Evolutionary conservation across 2,329 filamentous ascomycete species (phyloP), one percentile per base, ranked within the genome.

Genomic region (Verticillium zaregamsianum): DNA sequence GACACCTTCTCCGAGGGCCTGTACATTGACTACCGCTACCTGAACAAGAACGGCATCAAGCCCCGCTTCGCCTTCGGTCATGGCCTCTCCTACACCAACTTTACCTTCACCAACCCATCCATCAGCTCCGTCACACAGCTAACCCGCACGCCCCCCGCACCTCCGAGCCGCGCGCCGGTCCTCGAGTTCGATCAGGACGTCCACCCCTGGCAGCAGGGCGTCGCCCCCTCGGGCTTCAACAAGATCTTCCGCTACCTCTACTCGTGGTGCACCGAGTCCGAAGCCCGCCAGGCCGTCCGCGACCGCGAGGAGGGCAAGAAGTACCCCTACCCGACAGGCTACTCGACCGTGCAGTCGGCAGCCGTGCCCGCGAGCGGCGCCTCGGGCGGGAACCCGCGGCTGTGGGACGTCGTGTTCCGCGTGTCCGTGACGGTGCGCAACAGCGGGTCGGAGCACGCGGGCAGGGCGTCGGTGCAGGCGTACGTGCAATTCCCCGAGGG

Each of bases 41-140:
- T 97, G 68, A 93, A 97, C 79, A 91, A 90, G 71, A 75, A 89
- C 60, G 80, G 82, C 61, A 88, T 95, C 63, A 80, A 81, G 5
- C 93, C 93, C 0, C 89, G 90, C 1, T 97, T 89, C 71, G 90
- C 92, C 56, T 97, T 97, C 68, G 93, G 94, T 0, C 93, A 88
- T 63, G 94, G 93, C 0, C 82, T 97, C 2, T 91, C 88, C 59
- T 96, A 95, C 77, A 93, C 92, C 0, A 83, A 77, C 1, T 96
- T 94, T 72, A 77, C 84, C 14, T 82, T 92, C 61, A 64, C 80
- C 1, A 78, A 83, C 5, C 71, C 84, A 3, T 74, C 78, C 37
- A 75, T 90, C 62, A 72, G 73, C 55, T 71, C 77, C 56, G 68
- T 82, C 23, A 80, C 78, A 15, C 68, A 77, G 11, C 83, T 86